A percentile compares a stretch with the other conserved stretches of the same genome.
Conservation (phyloP, 768 basidiomycete species). For the Leucocoprinus sp. region DNA sequence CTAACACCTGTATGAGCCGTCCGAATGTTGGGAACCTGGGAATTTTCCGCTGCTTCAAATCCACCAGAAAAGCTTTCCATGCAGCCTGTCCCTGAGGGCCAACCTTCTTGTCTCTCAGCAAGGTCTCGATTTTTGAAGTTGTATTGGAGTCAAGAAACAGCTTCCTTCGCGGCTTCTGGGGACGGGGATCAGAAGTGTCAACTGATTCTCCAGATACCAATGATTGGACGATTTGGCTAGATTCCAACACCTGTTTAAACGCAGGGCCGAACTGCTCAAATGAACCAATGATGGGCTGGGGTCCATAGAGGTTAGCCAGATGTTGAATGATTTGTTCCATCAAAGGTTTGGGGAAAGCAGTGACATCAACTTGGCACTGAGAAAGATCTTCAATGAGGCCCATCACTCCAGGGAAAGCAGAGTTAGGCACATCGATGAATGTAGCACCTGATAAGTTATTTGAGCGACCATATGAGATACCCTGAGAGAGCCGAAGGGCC, state of each 20-base stretch:
- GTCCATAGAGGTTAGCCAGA: conserved; percentile 5
- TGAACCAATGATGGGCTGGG: conserved; percentile 18
- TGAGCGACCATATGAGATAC: no score
- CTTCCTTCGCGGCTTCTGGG: neutral
- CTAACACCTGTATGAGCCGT: conserved; percentile 59
- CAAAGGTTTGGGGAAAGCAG: neutral
- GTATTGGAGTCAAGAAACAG: neutral
- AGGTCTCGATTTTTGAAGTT: conserved; percentile 5
- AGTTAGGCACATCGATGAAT: neutral
- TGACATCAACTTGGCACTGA: neutral
- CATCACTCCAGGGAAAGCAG: conserved; percentile 3
- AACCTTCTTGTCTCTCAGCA: conserved; percentile 8
- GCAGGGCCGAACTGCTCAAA: conserved; percentile 25
- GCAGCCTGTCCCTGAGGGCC: conserved; percentile 21
- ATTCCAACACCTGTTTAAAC: conserved; percentile 20
- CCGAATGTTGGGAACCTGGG: conserved; percentile 48
- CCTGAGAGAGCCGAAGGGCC: neutral
- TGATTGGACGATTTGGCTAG: conserved; percentile 14
- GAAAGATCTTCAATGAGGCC: conserved; percentile 3
- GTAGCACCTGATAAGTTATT: neutral
- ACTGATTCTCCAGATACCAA: conserved; percentile 1
- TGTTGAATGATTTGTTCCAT: conserved; percentile 9
- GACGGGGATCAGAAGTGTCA: neutral
- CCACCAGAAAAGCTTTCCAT: conserved; percentile 41
- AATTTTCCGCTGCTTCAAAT: conserved; percentile 34